Percentiles rank a stretch among this genome's conserved stretches.
These are phyloP conservation scores for Termitomyces sp. DNA, from an alignment of 768 basidiomycete species.

Conservation along the genomic window DNA sequence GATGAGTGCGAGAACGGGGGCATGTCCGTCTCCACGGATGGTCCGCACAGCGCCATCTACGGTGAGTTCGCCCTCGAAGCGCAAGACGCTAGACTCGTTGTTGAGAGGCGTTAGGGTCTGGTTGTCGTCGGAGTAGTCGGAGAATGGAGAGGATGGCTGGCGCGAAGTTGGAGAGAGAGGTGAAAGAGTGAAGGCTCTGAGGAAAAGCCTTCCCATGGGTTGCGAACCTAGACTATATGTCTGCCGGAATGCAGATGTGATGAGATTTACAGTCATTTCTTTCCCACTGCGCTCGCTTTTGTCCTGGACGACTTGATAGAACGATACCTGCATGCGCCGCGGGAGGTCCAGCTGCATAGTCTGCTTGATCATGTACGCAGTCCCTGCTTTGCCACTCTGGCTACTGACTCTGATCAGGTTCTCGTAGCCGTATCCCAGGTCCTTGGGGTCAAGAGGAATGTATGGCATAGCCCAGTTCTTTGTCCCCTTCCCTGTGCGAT, in stretches of 20 bases:
- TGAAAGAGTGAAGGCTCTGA: conserved; percentile 56
- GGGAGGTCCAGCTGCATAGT: conserved; percentile 71
- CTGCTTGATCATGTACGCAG: conserved; percentile 79
- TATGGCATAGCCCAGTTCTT: conserved; percentile 76
- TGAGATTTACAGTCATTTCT: conserved; percentile 75
- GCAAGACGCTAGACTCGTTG: conserved; percentile 17
- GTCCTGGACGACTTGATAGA: conserved; percentile 73
- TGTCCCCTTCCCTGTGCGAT: conserved; percentile 32
- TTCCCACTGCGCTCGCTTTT: conserved; percentile 72
- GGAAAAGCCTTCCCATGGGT: conserved; percentile 59
- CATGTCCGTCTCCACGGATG: conserved; percentile 74
- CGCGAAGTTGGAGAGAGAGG: conserved; percentile 31
- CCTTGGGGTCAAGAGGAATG: conserved; percentile 79
- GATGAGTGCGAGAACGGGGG: conserved; percentile 71
- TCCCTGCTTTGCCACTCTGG: conserved; percentile 82
- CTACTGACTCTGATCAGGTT: conserved; percentile 88
- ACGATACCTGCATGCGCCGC: conserved; percentile 74
- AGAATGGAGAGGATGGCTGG: conserved; percentile 31
- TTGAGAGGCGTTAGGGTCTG: conserved; percentile 21
- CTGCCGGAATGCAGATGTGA: conserved; percentile 61
- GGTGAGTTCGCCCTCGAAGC: conserved; percentile 62
- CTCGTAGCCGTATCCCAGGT: conserved; percentile 80
- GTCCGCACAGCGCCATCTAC: conserved; percentile 62
- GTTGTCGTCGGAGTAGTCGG: conserved; percentile 44
- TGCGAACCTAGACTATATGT: conserved; percentile 61